Percentiles rank a stretch among this genome's conserved stretches.
These are phyloP conservation scores for Nidularia pulvinata DNA, from an alignment of 768 basidiomycete species.

Conservation along the genomic window DNA sequence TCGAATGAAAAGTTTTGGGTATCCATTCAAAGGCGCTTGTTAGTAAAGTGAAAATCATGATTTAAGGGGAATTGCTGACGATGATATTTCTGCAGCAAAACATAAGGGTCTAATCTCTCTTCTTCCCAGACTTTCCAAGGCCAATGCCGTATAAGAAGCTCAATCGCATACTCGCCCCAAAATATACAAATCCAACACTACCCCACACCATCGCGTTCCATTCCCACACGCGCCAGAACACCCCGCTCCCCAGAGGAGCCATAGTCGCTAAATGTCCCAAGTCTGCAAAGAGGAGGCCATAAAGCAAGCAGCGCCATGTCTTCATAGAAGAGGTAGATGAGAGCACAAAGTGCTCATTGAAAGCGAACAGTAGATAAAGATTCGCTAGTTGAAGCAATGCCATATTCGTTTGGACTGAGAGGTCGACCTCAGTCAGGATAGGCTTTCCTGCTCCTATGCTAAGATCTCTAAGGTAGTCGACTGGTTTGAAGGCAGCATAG, in stretches of 20 bases:
- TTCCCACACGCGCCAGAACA: slow-evolving; percentile 41
- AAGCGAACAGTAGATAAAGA: slow-evolving; percentile 48
- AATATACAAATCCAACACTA: slow-evolving; percentile 51
- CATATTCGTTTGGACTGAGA: slow-evolving; percentile 30
- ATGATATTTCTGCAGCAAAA: too few relatives aligned
- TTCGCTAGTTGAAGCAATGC: slow-evolving; percentile 47
- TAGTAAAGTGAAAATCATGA: too few relatives aligned
- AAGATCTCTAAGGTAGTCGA: slow-evolving; percentile 34
- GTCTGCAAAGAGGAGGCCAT: slow-evolving; percentile 45
- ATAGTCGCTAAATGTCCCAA: slow-evolving; percentile 47
- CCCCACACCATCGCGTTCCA: slow-evolving; percentile 59
- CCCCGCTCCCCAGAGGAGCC: slow-evolving; percentile 35
- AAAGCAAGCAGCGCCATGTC: slow-evolving; percentile 42
- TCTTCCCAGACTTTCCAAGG: too few relatives aligned
- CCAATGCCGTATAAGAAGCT: slow-evolving; percentile 24
- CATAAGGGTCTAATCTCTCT: too few relatives aligned
- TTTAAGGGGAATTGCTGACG: too few relatives aligned
- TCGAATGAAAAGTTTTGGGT: too few relatives aligned
- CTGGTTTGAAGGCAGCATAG: slow-evolving; percentile 39
- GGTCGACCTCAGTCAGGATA: neutral
- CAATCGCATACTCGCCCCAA: slow-evolving; percentile 41
- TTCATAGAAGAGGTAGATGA: slow-evolving; percentile 35
- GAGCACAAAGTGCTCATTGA: slow-evolving; percentile 49
- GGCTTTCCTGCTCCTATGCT: slow-evolving; percentile 2
- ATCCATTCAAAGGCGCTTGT: too few relatives aligned